Conservation (phyloP, 1,284 basidiomycete genomes). For the Meira miltonrushii region DNA sequence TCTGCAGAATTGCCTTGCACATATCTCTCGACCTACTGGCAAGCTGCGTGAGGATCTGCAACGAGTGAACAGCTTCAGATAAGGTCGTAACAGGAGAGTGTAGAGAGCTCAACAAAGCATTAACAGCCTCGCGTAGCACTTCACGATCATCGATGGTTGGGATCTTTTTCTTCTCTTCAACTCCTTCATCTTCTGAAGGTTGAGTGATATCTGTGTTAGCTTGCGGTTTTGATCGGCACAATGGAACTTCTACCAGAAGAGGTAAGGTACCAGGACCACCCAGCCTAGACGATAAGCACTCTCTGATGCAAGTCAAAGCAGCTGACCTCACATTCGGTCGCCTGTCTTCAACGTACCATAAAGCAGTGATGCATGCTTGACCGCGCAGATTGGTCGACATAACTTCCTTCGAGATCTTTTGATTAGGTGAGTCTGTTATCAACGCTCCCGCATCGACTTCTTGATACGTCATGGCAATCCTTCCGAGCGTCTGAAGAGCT, state of each 20-base stretch:
- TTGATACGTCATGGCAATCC: constrained; percentile 54
- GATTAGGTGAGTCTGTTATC: neutral
- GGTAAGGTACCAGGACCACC: neutral
- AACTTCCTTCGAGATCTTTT: constrained; percentile 7
- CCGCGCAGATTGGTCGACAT: neutral
- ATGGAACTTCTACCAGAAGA: no score
- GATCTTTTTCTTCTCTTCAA: neutral
- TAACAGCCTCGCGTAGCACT: no score
- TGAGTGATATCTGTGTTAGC: neutral
- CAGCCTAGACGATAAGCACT: constrained; percentile 10
- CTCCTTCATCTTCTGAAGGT: neutral
- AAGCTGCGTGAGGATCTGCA: neutral
- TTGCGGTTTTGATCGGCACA: no score
- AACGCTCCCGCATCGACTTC: neutral
- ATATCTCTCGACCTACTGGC: neutral
- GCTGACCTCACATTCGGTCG: constrained; percentile 11
- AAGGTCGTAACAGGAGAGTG: neutral
- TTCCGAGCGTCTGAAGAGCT: constrained; percentile 70
- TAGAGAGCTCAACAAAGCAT: neutral
- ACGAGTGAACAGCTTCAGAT: neutral
- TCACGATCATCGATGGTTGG: neutral
- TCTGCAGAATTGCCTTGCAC: neutral
- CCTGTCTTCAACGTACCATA: constrained; percentile 17
- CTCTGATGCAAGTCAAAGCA: constrained; percentile 1
- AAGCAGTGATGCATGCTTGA: constrained; percentile 3